A percentile compares a stretch with the other conserved stretches of the same genome.
phyloP scores from a whole-genome alignment of 305 asterid genomes.

The Solanum aculeatissimum region DNA sequence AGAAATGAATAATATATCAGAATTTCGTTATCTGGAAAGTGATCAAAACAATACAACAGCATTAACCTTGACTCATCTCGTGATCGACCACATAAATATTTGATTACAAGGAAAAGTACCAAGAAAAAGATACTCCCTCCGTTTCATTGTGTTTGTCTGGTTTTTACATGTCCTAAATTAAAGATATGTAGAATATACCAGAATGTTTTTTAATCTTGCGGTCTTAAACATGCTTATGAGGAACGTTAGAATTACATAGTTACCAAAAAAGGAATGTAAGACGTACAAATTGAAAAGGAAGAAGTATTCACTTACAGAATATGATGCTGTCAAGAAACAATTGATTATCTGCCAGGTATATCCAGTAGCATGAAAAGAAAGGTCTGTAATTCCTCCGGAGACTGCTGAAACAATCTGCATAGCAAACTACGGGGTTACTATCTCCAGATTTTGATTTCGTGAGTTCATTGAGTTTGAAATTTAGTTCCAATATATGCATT shows the following conservation, averaged over 20 bases:
- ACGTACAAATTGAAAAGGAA: not conserved
- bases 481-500: not conserved
- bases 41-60: not conserved
- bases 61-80: not conserved
- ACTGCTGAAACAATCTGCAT: constrained; percentile 83
- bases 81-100: not conserved
- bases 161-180: not conserved
- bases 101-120: not conserved
- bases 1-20: too few relatives aligned
- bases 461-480: not conserved
- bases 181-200: not conserved
- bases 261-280: not conserved
- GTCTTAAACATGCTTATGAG: not conserved
- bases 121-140: not conserved
- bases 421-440: not conserved
- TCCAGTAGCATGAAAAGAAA: constrained; percentile 66
- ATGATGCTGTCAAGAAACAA: constrained; percentile 83
- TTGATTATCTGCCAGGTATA: constrained; percentile 82
- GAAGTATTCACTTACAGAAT: constrained; percentile 44
- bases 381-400: constrained; percentile 85
- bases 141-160: not conserved
- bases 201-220: not conserved
- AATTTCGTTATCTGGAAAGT: too few relatives aligned
- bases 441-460: not conserved
- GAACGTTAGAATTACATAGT: not conserved